Evolutionary conservation across 441 rosid genomes (phyloP).

Genomic region (Corymbia citriodora): DNA sequence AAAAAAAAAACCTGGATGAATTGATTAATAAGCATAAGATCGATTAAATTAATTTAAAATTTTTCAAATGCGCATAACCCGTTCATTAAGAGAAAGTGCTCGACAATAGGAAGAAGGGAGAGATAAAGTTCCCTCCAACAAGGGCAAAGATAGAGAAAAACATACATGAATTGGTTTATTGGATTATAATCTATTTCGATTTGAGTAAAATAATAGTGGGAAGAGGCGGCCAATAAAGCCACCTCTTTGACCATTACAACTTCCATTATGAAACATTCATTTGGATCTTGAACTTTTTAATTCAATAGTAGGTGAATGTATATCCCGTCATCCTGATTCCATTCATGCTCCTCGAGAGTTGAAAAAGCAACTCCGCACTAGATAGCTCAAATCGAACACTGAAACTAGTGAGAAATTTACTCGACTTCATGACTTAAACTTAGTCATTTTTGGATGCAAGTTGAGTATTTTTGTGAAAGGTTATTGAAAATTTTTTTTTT

Average conservation of each 20-base stretch:
- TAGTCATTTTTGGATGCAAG: rapidly evolving
- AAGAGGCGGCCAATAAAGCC: background rate
- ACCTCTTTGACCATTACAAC: rapidly evolving
- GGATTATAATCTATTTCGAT: background rate
- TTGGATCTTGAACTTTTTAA: background rate
- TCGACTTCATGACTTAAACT: background rate
- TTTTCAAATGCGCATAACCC: rapidly evolving
- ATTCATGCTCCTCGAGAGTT: rapidly evolving
- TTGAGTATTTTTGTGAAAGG: rapidly evolving
- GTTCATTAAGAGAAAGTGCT: background rate
- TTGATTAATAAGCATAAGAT: background rate
- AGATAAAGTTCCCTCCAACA: rapidly evolving
- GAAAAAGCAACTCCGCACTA: rapidly evolving
- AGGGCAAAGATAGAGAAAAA: background rate
- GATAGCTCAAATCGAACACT: rapidly evolving
- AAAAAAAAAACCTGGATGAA: background rate
- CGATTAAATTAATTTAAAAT: background rate
- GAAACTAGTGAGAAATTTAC: rapidly evolving
- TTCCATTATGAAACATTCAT: rapidly evolving
- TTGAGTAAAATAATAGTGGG: rapidly evolving
- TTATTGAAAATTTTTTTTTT: background rate
- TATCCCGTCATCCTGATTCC: rapidly evolving
- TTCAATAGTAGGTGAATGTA: rapidly evolving
- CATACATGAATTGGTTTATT: background rate
- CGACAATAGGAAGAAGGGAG: rapidly evolving